Conservation (phyloP, 2,329 filamentous ascomycete species). For the Balansia obtecta region DNA sequence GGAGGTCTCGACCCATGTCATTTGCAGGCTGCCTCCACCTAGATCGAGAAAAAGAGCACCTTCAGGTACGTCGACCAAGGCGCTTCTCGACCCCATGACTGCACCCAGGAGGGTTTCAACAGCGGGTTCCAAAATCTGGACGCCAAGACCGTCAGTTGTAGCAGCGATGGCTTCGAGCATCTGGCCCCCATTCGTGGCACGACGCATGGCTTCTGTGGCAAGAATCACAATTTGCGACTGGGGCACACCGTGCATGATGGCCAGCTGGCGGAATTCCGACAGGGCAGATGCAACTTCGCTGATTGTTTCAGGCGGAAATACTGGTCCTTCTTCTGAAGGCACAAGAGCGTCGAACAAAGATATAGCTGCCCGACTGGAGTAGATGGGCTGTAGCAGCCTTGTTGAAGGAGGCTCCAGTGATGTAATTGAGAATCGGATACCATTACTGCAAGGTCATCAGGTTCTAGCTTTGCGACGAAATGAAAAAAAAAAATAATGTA, state of each 20-base stretch:
- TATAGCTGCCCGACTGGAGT: slow-evolving; percentile 65
- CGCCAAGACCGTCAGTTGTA: slow-evolving; percentile 49
- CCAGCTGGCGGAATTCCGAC: slow-evolving; percentile 58
- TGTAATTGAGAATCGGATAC: slow-evolving; percentile 84
- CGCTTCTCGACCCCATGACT: slow-evolving; percentile 64
- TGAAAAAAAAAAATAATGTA: neutral
- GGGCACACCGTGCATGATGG: slow-evolving; percentile 56
- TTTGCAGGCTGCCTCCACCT: slow-evolving; percentile 59
- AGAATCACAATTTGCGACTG: slow-evolving; percentile 56
- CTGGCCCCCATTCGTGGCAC: slow-evolving; percentile 57
- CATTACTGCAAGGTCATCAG: slow-evolving; percentile 50
- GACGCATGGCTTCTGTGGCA: slow-evolving; percentile 81
- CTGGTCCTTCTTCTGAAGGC: slow-evolving; percentile 27
- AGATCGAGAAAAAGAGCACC: slow-evolving; percentile 77
- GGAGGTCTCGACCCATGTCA: slow-evolving; percentile 47
- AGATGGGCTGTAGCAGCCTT: slow-evolving; percentile 65
- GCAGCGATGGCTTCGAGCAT: slow-evolving; percentile 54
- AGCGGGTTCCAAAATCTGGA: slow-evolving; percentile 62
- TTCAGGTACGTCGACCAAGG: slow-evolving; percentile 45
- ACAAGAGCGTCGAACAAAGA: slow-evolving; percentile 77
- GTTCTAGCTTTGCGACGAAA: neutral
- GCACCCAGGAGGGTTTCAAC: slow-evolving; percentile 77
- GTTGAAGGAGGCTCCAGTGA: slow-evolving; percentile 59
- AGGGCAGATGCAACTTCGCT: slow-evolving; percentile 52
- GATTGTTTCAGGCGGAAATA: slow-evolving; percentile 46